Evolutionary conservation across 2,329 filamentous ascomycete genomes (phyloP), one percentile per base, ranked within the genome.

Genomic region (Diaporthe helianthi): DNA sequence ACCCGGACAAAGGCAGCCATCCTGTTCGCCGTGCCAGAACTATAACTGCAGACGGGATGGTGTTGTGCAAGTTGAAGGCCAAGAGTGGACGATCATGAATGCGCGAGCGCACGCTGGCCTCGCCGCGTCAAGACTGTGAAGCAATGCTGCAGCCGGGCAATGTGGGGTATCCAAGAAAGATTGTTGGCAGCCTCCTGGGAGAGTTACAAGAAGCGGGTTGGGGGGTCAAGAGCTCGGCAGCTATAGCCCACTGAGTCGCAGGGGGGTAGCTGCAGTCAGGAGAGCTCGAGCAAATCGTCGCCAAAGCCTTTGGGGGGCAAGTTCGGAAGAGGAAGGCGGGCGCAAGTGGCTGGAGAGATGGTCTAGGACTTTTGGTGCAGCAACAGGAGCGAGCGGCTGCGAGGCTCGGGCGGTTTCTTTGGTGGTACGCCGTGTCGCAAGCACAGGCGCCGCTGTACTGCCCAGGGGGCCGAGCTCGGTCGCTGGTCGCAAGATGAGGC

Each of bases 1-100:
- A 99, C 94, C 87, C 96, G 92, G 84, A 99, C 96, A 81, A 93
- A 93, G 79, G 92, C 92, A 81, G 91, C 87, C 85, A 90, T 90
- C 76, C 81, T 72, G 63, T n/a, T 67, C 61, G 53, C 66, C 63
- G 67, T 54, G 65, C 61, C 55, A 46, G 61, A 46, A 38, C 22
- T 54, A 54, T 17, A 51, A 53, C 44, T 52, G 68, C 68, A 65
- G 60, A 33, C 61, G 66, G 26, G 46, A 44, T 41, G 60, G 33
- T 51, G 51, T 54, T 51, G 69, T 54, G 61, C 44, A 47, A 22
- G 58, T 29, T 29, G 61, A 13, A 69, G 69, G 78, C 76, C 70
- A 73, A 75, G n/a, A 31, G n/a, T 52, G 19, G 76, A 71, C 65
- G 71, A 66, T 75, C 75, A 75, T 76, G 71, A 73, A 74, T 54